Percentiles rank a stretch among this genome's conserved stretches.
phyloP scores from a whole-genome alignment of 2,329 filamentous ascomycete genomes.

The Ophiosphaerella korrae region DNA sequence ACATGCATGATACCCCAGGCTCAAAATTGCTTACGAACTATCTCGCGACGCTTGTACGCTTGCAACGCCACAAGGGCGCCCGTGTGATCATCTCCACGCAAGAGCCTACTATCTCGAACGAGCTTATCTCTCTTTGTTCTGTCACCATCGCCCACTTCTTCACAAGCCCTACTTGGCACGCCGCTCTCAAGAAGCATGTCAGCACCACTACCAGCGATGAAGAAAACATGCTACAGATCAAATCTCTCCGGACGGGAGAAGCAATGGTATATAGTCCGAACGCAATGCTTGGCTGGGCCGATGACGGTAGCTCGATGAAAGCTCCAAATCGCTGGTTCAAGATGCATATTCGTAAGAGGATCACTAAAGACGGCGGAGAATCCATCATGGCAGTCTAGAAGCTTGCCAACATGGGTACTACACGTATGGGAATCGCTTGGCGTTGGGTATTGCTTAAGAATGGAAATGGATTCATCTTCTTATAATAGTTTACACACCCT shows the following conservation, averaged over 20 bases:
- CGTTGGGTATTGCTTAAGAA: neutral
- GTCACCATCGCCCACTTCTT: constrained; percentile 77
- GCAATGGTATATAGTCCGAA: constrained; percentile 57
- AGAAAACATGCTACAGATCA: constrained; percentile 53
- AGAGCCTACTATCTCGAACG: constrained; percentile 72
- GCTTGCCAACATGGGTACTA: too few species aligned
- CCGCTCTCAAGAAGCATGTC: constrained; percentile 53
- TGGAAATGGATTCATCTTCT: neutral
- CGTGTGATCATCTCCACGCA: constrained; percentile 76
- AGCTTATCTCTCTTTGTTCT: constrained; percentile 72
- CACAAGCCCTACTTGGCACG: constrained; percentile 67
- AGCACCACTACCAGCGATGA: constrained; percentile 37
- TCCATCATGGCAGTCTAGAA: constrained; percentile 71
- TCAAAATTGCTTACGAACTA: constrained; percentile 66
- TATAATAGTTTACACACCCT: too few species aligned
- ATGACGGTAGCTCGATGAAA: constrained; percentile 13
- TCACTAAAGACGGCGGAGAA: constrained; percentile 39
- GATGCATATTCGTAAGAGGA: constrained; percentile 31
- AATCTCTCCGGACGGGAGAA: constrained; percentile 55
- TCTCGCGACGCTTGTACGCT: constrained; percentile 67
- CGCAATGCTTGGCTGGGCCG: constrained; percentile 45
- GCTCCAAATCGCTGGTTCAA: constrained; percentile 19
- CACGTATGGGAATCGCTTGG: too few species aligned
- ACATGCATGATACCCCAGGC: constrained; percentile 61
- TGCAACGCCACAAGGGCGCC: constrained; percentile 71